Base-by-base conservation (phyloP, 805 yeast species). In the Phaffomyces thermotolerans region DNA sequence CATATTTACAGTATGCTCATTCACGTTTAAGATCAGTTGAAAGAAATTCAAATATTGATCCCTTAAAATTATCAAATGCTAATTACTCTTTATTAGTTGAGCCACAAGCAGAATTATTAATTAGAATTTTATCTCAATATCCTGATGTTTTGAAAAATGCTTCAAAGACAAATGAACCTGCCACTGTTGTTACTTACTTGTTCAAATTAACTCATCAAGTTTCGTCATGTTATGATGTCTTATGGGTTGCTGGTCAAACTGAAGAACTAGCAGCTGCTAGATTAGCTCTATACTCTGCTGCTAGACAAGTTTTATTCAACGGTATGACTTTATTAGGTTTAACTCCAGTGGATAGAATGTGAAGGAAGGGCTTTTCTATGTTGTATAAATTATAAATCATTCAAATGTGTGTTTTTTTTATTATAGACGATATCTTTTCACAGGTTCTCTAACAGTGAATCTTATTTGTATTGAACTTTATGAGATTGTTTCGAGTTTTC, bases 301-400 rank as follows among this genome's bases (percentile, higher is more conserved):
- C 96, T 41, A 81, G 90, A 68, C 95, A 84, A 68, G 95, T 88
- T 12, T 72, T 93, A 54, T 72, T 72, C 68, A 90, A 89, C 60
- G 99, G 97, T 71, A 81, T 93, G 89, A 71, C 71, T 37, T 70
- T 93, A 59, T 71, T 93, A 59, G 96, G 97, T 45, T 75, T 93
- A 62, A 89, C 97, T 37, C 98, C 99, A n/a, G 98, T 93, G 49
- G 96, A 91, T 58, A 83, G 98, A 78, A 91, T 91, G 98, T 91
- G 14, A 39, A 30, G 20, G 14, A 31, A 29, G 22, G 5, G 22
- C 4, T 20, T 20, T 20, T 20, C 5, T 20, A 20, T 20, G 5
- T 20, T 20, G 22, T 20, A 20, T 20, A 20, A 20, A 20, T 20
- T 20, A 20, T 20, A 20, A 20, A 20, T 20, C 5, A 20, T 20